Percentiles rank a stretch among this genome's conserved stretches.
Conservation (phyloP, 2,329 filamentous ascomycete species). For the Fusarium anthophilum region DNA sequence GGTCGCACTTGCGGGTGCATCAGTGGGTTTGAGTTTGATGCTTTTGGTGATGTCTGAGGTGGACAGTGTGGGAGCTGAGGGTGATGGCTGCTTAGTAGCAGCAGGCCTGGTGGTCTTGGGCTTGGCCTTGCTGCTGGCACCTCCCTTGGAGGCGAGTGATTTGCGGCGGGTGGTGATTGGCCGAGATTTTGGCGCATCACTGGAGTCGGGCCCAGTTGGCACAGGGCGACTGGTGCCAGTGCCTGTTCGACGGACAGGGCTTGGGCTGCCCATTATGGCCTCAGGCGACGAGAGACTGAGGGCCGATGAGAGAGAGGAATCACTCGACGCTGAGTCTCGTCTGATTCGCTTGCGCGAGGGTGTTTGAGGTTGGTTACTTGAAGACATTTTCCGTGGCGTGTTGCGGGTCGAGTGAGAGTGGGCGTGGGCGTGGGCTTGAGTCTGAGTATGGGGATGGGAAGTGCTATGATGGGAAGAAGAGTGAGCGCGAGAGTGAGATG, state of each 20-base stretch:
- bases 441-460: background rate
- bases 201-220: conserved; percentile 42
- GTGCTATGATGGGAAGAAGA: conserved; percentile 24
- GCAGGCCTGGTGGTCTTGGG: conserved; percentile 47
- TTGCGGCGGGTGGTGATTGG: conserved; percentile 54
- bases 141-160: conserved; percentile 50
- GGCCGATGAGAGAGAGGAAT: conserved; percentile 54
- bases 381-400: conserved; percentile 41
- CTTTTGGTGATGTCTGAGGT: conserved; percentile 25
- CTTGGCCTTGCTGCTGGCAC: conserved; percentile 45
- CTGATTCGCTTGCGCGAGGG: conserved; percentile 49
- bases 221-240: conserved; percentile 36
- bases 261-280: conserved; percentile 42
- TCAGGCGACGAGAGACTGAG: conserved; percentile 54
- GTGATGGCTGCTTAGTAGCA: conserved; percentile 48
- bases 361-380: conserved; percentile 44
- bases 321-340: conserved; percentile 52
- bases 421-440: conserved; percentile 28
- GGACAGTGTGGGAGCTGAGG: conserved; percentile 42
- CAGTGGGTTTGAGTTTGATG: conserved; percentile 7
- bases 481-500: conserved; percentile 40
- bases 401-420: conserved; percentile 37
- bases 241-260: conserved; percentile 43
- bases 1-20: conserved; percentile 40
- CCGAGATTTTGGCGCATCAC: conserved; percentile 51